Percentiles rank a stretch among this genome's conserved stretches.
Conservation (phyloP, 768 basidiomycete species). For the Naganishia vaughanmartiniae region DNA sequence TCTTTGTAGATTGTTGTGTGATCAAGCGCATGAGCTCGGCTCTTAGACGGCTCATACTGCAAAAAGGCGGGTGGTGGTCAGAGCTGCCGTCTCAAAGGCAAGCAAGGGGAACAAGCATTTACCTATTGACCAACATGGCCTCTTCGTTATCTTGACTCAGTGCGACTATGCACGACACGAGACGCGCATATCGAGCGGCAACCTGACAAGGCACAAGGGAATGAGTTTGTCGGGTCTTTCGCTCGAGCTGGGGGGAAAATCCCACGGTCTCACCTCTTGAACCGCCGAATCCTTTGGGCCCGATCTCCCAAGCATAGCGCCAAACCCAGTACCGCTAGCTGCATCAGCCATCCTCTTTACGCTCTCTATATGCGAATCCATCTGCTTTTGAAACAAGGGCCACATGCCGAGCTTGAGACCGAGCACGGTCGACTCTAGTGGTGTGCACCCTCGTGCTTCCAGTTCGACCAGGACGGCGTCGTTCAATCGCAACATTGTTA, state of each 20-base stretch:
- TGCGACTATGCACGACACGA: conserved; percentile 80
- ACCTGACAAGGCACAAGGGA: conserved; percentile 56
- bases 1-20: conserved; percentile 66
- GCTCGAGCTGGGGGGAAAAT: background rate
- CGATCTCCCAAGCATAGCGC: conserved; percentile 65
- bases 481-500: conserved; percentile 87
- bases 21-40: conserved; percentile 78
- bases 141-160: conserved; percentile 82
- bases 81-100: background rate
- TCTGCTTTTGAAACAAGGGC: conserved; percentile 86
- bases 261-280: conserved; percentile 58
- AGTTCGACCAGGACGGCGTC: conserved; percentile 74
- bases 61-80: background rate
- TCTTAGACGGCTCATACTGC: conserved; percentile 76
- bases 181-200: conserved; percentile 68
- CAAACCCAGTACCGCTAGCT: conserved; percentile 51
- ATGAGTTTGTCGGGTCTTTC: background rate
- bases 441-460: conserved; percentile 71
- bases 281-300: conserved; percentile 70
- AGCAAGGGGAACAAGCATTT: conserved; percentile 25
- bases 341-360: conserved; percentile 81
- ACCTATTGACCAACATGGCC: conserved; percentile 96
- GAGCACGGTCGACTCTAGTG: conserved; percentile 78
- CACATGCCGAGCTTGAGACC: conserved; percentile 79
- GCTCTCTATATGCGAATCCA: conserved; percentile 77